Evolutionary conservation across 805 yeast species (phyloP).

Genomic region (Komagataella ulmi): DNA sequence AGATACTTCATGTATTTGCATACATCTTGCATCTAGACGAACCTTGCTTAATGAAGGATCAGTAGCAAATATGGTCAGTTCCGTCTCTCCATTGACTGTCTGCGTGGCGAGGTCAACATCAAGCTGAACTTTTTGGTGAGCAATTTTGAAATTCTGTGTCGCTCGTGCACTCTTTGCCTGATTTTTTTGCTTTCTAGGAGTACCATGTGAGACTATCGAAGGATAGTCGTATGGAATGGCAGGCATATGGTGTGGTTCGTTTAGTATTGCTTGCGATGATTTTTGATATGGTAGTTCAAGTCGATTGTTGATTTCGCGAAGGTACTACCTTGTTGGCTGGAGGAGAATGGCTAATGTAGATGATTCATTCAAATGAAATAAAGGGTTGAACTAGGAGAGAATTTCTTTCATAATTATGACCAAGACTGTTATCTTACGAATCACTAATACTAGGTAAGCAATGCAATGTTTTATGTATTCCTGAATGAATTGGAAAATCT

Average conservation of each 20-base stretch:
- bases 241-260: background rate
- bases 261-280: background rate
- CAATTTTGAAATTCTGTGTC: slow-evolving; percentile 47
- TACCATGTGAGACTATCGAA: slow-evolving; percentile 11
- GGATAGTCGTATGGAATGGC: slow-evolving; percentile 6
- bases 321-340: background rate
- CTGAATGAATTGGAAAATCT: slow-evolving; percentile 1
- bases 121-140: slow-evolving; percentile 71
- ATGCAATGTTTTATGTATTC: background rate
- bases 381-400: too few relatives aligned
- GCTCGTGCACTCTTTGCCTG: slow-evolving; percentile 13
- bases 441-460: background rate
- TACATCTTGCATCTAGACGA: slow-evolving; percentile 70
- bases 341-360: background rate
- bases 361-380: too few relatives aligned
- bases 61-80: slow-evolving; percentile 66
- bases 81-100: slow-evolving; percentile 60
- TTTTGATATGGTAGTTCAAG: background rate
- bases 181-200: slow-evolving; percentile 12
- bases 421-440: background rate
- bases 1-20: slow-evolving; percentile 46
- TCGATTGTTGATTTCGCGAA: background rate
- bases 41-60: slow-evolving; percentile 43
- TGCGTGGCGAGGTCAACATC: slow-evolving; percentile 66
- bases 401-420: background rate